Percentiles rank a stretch among this genome's conserved stretches.
phyloP scores from a whole-genome alignment of 1,284 basidiomycete species.

The Sporisorium exsertum region DNA sequence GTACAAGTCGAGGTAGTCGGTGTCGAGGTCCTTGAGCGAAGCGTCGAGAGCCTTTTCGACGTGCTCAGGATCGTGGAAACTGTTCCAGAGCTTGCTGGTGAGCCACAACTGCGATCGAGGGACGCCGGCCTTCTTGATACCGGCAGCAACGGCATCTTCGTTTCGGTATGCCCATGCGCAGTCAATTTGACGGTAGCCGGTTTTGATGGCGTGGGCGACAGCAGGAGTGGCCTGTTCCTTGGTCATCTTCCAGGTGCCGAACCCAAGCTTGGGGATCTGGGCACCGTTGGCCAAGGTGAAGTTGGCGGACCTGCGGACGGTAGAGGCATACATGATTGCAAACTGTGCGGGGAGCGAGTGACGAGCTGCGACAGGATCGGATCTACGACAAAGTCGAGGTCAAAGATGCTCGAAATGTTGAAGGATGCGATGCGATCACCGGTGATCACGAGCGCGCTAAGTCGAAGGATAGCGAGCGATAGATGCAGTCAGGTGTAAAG shows the following conservation, averaged over 20 bases:
- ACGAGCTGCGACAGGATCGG: constrained; percentile 1
- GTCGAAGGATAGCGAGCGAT: constrained; percentile 3
- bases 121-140: constrained; percentile 79
- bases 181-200: constrained; percentile 61
- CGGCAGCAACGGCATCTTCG: constrained; percentile 86
- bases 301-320: constrained; percentile 55
- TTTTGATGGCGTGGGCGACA: constrained; percentile 69
- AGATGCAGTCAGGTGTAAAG: background rate
- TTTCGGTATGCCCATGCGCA: constrained; percentile 72
- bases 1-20: constrained; percentile 83
- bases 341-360: background rate
- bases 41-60: constrained; percentile 74
- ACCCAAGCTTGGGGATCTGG: constrained; percentile 61
- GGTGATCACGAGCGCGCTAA: constrained; percentile 4
- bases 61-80: constrained; percentile 74
- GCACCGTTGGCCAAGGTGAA: constrained; percentile 59
- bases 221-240: constrained; percentile 72
- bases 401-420: constrained; percentile 2
- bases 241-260: constrained; percentile 61
- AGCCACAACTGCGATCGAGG: constrained; percentile 84
- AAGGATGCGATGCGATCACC: constrained; percentile 9
- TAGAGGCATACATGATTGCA: constrained; percentile 54
- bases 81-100: constrained; percentile 84
- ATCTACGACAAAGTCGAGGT: background rate
- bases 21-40: constrained; percentile 79